Percentiles rank a stretch among this genome's conserved stretches.
Evolutionary conservation across 2,329 filamentous ascomycete genomes (phyloP).

Genomic region (Bipolaris sorokiniana): DNA sequence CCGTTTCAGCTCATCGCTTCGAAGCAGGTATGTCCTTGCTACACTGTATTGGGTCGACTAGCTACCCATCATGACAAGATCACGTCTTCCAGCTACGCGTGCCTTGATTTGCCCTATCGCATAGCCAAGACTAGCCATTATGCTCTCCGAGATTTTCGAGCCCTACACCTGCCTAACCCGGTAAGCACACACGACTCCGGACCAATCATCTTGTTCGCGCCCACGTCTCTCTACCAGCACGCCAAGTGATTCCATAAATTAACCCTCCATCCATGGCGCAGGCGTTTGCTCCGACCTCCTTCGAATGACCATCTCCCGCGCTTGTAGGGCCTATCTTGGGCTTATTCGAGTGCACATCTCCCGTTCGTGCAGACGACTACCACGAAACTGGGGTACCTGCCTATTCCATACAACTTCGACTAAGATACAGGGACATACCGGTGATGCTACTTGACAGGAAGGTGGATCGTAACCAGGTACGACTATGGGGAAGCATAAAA

Average conservation of each 20-base stretch:
- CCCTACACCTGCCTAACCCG: conserved; percentile 14
- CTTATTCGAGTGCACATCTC: conserved; percentile 28
- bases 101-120: conserved; percentile 21
- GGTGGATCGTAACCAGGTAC: conserved; percentile 15
- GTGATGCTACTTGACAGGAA: conserved; percentile 28
- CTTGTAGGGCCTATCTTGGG: conserved; percentile 17
- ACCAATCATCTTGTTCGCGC: conserved; percentile 22
- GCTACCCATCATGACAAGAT: conserved; percentile 21
- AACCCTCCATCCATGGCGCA: conserved; percentile 31
- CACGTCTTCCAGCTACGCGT: conserved; percentile 9
- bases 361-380: conserved; percentile 26
- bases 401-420: conserved; percentile 22
- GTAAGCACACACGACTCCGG: conserved; percentile 14
- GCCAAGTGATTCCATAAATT: conserved; percentile 39
- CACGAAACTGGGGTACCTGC: conserved; percentile 28
- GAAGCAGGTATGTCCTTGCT: conserved; percentile 7
- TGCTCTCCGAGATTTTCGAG: conserved; percentile 7
- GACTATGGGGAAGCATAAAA: conserved; percentile 22
- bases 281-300: conserved; percentile 7
- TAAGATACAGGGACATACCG: conserved; percentile 11
- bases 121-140: conserved; percentile 13
- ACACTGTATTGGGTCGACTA: conserved; percentile 17
- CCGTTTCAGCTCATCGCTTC: conserved; percentile 24
- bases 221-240: conserved; percentile 9
- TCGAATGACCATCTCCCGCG: conserved; percentile 27